Evolutionary conservation across 2,329 filamentous ascomycete genomes (phyloP).

Genomic region (Cercospora canescens): DNA sequence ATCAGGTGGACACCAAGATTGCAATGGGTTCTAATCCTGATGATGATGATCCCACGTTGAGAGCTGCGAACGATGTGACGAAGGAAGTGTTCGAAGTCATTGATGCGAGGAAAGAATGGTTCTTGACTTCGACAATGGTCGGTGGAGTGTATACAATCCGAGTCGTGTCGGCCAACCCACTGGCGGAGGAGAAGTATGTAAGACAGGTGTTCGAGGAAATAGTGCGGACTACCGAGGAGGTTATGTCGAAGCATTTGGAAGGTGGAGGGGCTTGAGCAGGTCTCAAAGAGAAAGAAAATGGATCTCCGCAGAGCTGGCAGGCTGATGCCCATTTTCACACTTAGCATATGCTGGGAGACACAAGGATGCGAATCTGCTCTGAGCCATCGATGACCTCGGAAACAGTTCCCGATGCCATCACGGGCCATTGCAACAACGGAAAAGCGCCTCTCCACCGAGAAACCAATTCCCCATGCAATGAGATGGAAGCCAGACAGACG

Average conservation of each 20-base stretch:
- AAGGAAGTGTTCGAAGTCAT: conserved; percentile 74
- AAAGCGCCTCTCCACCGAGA: neutral
- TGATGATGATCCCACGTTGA: conserved; percentile 43
- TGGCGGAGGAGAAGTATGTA: conserved; percentile 72
- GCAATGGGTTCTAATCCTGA: neutral
- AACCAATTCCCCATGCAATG: neutral
- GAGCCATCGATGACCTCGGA: too few species aligned
- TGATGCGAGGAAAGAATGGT: conserved; percentile 74
- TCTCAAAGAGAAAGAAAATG: neutral
- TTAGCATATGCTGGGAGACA: too few species aligned
- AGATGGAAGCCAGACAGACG: neutral
- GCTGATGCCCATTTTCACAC: too few species aligned
- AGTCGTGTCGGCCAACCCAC: conserved; percentile 71
- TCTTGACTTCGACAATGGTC: conserved; percentile 75
- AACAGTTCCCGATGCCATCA: too few species aligned
- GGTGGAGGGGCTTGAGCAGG: neutral
- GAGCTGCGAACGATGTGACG: conserved; percentile 66
- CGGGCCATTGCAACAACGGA: neutral
- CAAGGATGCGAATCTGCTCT: too few species aligned
- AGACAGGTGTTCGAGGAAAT: conserved; percentile 73
- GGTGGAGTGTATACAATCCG: conserved; percentile 75
- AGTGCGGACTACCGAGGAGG: conserved; percentile 62
- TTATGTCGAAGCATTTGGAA: conserved; percentile 35
- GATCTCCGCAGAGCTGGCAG: neutral
- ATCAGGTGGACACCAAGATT: conserved; percentile 24